Percentiles rank a stretch among this genome's conserved stretches.
These are phyloP conservation scores for Exophiala mesophila DNA, from an alignment of 2,329 filamentous ascomycete species.

Conservation along the genomic window DNA sequence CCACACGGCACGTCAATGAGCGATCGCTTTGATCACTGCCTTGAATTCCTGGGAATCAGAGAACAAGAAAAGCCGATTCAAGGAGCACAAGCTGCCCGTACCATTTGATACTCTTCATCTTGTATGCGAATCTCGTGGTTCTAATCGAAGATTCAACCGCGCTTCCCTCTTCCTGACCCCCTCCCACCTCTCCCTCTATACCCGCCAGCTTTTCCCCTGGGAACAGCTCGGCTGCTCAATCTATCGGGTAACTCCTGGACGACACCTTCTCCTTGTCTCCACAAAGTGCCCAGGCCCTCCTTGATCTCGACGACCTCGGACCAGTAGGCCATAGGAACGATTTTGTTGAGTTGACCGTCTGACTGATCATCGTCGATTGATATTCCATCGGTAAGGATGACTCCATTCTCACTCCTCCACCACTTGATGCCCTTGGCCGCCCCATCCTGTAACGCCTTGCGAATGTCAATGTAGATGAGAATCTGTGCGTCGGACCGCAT, in stretches of 20 bases:
- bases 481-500: conserved; percentile 76
- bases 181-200: conserved; percentile 5
- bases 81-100: no score
- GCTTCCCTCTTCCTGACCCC: conserved; percentile 12
- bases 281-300: conserved; percentile 66
- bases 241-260: conserved; percentile 45
- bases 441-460: conserved; percentile 52
- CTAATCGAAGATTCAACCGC: no score
- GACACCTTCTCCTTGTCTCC: conserved; percentile 50
- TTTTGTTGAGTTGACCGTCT: conserved; percentile 2
- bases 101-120: no score
- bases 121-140: no score
- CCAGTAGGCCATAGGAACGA: conserved; percentile 65
- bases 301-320: conserved; percentile 68
- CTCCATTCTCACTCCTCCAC: conserved; percentile 75
- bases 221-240: conserved; percentile 38
- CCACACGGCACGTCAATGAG: no score
- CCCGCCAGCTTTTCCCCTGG: conserved; percentile 32
- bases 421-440: conserved; percentile 51
- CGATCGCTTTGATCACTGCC: no score
- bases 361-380: not conserved
- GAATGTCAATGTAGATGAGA: conserved; percentile 70
- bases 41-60: no score
- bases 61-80: no score
- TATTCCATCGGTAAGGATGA: conserved; percentile 57